Percentiles rank a stretch among this genome's conserved stretches.
These are phyloP conservation scores for Ascochyta fabae DNA, from an alignment of 2,329 filamentous ascomycete genomes.

Conservation along the genomic window DNA sequence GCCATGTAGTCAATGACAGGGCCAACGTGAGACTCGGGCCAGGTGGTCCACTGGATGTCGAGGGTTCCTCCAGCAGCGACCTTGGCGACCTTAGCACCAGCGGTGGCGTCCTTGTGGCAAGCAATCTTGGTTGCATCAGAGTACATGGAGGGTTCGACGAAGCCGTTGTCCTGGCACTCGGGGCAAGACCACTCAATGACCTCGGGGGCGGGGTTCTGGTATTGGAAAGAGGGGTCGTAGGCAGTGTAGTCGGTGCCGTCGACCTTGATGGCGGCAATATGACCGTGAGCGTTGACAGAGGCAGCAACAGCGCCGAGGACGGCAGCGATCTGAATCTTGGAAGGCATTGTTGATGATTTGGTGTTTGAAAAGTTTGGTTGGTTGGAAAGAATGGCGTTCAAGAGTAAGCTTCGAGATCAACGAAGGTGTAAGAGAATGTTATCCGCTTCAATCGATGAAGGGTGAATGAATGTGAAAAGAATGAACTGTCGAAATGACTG, in stretches of 20 bases:
- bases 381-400: slow-evolving; percentile 15
- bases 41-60: slow-evolving; percentile 67
- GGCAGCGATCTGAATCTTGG: slow-evolving; percentile 39
- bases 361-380: slow-evolving; percentile 7
- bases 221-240: slow-evolving; percentile 51
- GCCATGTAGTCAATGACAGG: slow-evolving; percentile 71
- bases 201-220: slow-evolving; percentile 39
- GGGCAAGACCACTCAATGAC: slow-evolving; percentile 62
- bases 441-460: slow-evolving; percentile 39
- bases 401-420: slow-evolving; percentile 36
- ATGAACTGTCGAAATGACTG: slow-evolving; percentile 31
- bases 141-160: slow-evolving; percentile 58
- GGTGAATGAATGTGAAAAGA: slow-evolving; percentile 33
- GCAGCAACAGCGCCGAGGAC: slow-evolving; percentile 44
- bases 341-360: slow-evolving; percentile 34
- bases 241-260: slow-evolving; percentile 55
- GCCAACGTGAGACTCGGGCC: slow-evolving; percentile 70
- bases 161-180: slow-evolving; percentile 60
- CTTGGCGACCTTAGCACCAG: slow-evolving; percentile 58
- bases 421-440: slow-evolving; percentile 32
- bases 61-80: slow-evolving; percentile 65
- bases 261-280: slow-evolving; percentile 52
- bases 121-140: slow-evolving; percentile 59
- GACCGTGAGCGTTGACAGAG: slow-evolving; percentile 54
- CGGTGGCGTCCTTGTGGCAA: slow-evolving; percentile 64